A percentile compares a stretch with the other conserved stretches of the same genome.
phyloP scores from a whole-genome alignment of 768 basidiomycete species.

The Tricholoma flavovirens region DNA sequence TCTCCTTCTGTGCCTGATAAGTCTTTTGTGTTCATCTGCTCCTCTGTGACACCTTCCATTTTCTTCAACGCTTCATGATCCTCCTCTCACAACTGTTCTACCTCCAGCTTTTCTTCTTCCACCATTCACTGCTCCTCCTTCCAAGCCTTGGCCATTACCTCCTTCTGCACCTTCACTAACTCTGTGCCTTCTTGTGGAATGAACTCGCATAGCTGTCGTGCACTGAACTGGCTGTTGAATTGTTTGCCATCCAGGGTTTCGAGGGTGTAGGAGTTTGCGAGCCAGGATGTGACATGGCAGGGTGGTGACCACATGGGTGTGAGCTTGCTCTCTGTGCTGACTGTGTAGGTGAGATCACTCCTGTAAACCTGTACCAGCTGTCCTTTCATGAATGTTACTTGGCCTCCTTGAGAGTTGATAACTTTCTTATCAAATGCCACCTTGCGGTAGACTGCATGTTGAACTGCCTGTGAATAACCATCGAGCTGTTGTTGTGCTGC shows the following conservation, averaged over 20 bases:
- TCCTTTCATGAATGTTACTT: no score
- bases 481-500: slow-evolving; percentile 19
- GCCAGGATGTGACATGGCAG: not conserved
- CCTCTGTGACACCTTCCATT: not conserved
- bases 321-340: no score
- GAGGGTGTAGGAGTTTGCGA: no score
- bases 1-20: not conserved
- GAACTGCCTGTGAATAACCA: slow-evolving; percentile 16
- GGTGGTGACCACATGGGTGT: not conserved
- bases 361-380: not conserved
- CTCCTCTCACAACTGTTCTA: not conserved
- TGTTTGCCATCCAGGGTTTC: no score
- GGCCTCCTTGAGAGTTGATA: not conserved
- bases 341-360: not conserved
- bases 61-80: not conserved
- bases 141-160: not conserved
- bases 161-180: not conserved
- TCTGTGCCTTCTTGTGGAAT: not conserved
- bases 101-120: not conserved
- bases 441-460: slow-evolving; percentile 20
- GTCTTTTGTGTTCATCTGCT: not conserved
- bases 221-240: not conserved
- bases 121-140: not conserved
- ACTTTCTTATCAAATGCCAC: slow-evolving; percentile 23
- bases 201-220: not conserved